Evolutionary conservation across 2,329 filamentous ascomycete species (phyloP), one percentile per base, ranked within the genome.

Genomic region (Helminthosporium solani): DNA sequence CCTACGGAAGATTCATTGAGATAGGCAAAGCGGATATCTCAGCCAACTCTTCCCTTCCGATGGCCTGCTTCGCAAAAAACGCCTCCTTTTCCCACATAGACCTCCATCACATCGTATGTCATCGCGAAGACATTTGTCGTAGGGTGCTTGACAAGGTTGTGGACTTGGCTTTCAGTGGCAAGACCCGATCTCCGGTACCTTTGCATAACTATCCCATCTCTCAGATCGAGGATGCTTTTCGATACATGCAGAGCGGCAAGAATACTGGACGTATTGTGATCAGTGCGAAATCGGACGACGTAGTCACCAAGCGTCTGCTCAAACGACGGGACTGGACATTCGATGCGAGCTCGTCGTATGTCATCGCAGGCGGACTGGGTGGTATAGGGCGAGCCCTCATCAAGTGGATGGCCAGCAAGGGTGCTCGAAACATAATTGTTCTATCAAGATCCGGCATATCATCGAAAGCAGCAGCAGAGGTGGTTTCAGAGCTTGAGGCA

Each of bases 321-420:
- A n/a, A n/a, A n/a, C n/a, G n/a, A n/a, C n/a, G n/a, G n/a, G 7
- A 27, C 35, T n/a, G 45, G 40, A 25, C 21, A 16, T 54, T 60
- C 36, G 19, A 45, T 16, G 18, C 25, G 14, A 42, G 61, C 5
- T 52, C 53, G 1, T 51, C 53, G n/a, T 66, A 63, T 31, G 12
- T 66, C 0, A 21, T 66, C 5, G 52, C 54, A 27, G 61, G 60
- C 6, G 61, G 56, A 5, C 52, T 58, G 2, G 60, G 61, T 12
- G 60, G 60, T 3, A 43, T 65, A 15, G 61, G 63, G 9, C 47
- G 57, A 18, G 52, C 51, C 16, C 47, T 65, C 7, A 43, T 53
- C 2, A 40, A 39, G 12, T 59, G 53, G 54, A 52, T 65, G 45
- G 47, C 52, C 12, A 36, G 44, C 14, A 38, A 51, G 21, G 61